Percentiles rank a stretch among this genome's conserved stretches.
These are phyloP conservation scores for Artemisia argyi DNA, from an alignment of 129 eudicot genomes.

Conservation along the genomic window DNA sequence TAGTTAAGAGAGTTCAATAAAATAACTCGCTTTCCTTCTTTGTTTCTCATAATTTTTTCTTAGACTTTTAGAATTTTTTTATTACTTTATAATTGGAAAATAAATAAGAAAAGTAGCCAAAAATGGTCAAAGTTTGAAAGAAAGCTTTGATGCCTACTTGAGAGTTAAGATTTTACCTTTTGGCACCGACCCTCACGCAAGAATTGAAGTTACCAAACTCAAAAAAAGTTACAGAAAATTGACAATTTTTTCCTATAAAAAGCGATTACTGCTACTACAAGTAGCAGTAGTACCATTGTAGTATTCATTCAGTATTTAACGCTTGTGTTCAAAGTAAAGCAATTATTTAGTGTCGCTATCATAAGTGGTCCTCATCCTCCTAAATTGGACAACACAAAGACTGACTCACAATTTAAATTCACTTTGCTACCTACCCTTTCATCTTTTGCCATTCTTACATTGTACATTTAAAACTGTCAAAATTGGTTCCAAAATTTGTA, in stretches of 20 bases:
- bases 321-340: slow-evolving; percentile 40
- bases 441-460: slow-evolving; percentile 19
- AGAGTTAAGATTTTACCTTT: slow-evolving; percentile 24
- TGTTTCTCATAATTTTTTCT: no score
- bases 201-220: slow-evolving; percentile 16
- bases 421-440: slow-evolving; percentile 38
- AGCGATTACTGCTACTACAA: slow-evolving; percentile 20
- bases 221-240: not conserved
- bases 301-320: slow-evolving; percentile 15
- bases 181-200: slow-evolving; percentile 22
- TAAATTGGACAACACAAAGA: slow-evolving; percentile 34
- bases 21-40: no score
- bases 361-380: slow-evolving; percentile 32
- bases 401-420: slow-evolving; percentile 38
- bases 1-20: no score
- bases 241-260: slow-evolving; percentile 12
- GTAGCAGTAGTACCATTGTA: slow-evolving; percentile 19
- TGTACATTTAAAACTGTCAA: not conserved
- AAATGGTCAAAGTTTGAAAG: slow-evolving; percentile 17
- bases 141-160: slow-evolving; percentile 16
- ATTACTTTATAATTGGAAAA: no score
- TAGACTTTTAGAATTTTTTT: no score
- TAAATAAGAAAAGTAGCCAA: not conserved
- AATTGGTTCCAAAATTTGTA: slow-evolving; percentile 3
- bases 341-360: slow-evolving; percentile 41